phyloP scores from a whole-genome alignment of 768 basidiomycete genomes.

The Vararia minispora region DNA sequence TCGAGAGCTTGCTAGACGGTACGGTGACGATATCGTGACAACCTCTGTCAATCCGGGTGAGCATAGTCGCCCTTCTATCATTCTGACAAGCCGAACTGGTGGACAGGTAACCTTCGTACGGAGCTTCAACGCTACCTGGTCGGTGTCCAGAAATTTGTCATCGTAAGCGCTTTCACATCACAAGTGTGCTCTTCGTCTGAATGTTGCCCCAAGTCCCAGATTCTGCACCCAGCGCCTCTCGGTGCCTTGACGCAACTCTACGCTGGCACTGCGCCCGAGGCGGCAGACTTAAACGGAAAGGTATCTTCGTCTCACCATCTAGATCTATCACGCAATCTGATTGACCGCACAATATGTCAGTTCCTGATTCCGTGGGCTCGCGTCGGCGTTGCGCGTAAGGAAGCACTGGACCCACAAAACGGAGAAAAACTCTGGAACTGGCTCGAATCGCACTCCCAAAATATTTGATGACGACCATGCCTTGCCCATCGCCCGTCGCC shows the following conservation, averaged over 20 bases:
- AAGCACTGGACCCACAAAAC: slow-evolving; percentile 14
- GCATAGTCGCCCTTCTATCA: neutral
- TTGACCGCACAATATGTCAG: slow-evolving; percentile 1
- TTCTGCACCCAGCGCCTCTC: slow-evolving; percentile 4
- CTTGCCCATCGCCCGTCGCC: too few species aligned
- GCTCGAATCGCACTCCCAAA: too few species aligned
- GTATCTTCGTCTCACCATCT: slow-evolving; percentile 16
- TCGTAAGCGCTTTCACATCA: slow-evolving; percentile 1
- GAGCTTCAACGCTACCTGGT: slow-evolving; percentile 6
- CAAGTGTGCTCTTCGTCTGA: neutral
- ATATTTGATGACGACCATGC: too few species aligned
- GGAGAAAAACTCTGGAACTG: slow-evolving; percentile 21
- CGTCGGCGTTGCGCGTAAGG: slow-evolving; percentile 9
- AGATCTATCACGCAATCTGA: neutral
- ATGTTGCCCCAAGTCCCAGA: neutral
- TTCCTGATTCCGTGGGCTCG: slow-evolving; percentile 22
- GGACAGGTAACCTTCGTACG: neutral
- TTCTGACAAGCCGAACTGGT: neutral
- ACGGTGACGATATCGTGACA: slow-evolving; percentile 17
- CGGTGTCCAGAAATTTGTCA: neutral
- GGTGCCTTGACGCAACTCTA: slow-evolving; percentile 36
- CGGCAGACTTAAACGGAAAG: slow-evolving; percentile 27
- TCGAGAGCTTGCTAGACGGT: slow-evolving; percentile 17
- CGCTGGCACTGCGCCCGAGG: slow-evolving; percentile 31
- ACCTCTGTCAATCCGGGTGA: slow-evolving; percentile 17